phyloP scores from a whole-genome alignment of 2,329 filamentous ascomycete genomes.

The Periconia digitata region DNA sequence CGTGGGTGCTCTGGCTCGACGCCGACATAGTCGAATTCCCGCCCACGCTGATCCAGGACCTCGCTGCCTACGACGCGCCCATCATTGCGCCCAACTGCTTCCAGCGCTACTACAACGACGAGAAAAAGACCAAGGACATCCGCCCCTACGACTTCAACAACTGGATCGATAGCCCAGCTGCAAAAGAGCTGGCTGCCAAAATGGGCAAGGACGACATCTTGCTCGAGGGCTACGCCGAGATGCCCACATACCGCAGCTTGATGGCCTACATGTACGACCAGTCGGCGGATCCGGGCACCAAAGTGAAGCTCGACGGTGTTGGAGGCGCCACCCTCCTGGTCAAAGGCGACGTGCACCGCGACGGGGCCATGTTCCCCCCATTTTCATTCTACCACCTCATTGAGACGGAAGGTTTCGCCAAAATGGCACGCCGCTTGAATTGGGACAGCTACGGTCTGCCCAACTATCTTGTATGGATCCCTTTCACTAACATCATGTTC shows the following conservation, averaged over 20 bases:
- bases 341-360: slow-evolving; percentile 93
- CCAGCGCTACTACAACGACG: slow-evolving; percentile 72
- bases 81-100: slow-evolving; percentile 95
- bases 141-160: slow-evolving; percentile 96
- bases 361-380: slow-evolving; percentile 97
- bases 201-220: slow-evolving; percentile 93
- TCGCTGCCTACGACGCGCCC: slow-evolving; percentile 84
- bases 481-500: neutral
- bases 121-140: slow-evolving; percentile 71
- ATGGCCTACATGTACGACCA: slow-evolving; percentile 80
- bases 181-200: slow-evolving; percentile 70
- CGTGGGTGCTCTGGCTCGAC: slow-evolving; percentile 97
- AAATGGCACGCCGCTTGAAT: slow-evolving; percentile 88
- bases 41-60: slow-evolving; percentile 81
- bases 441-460: slow-evolving; percentile 87
- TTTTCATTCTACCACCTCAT: slow-evolving; percentile 97
- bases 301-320: slow-evolving; percentile 85
- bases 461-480: slow-evolving; percentile 81
- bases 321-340: slow-evolving; percentile 91
- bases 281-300: slow-evolving; percentile 54
- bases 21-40: slow-evolving; percentile 90
- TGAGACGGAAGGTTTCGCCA: slow-evolving; percentile 96
- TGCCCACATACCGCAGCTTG: slow-evolving; percentile 86
- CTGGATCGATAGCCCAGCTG: slow-evolving; percentile 87
- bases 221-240: slow-evolving; percentile 88